Percentiles rank a stretch among this genome's conserved stretches.
phyloP scores from a whole-genome alignment of 495 filamentous ascomycete genomes.

The Neurospora tetraspora region DNA sequence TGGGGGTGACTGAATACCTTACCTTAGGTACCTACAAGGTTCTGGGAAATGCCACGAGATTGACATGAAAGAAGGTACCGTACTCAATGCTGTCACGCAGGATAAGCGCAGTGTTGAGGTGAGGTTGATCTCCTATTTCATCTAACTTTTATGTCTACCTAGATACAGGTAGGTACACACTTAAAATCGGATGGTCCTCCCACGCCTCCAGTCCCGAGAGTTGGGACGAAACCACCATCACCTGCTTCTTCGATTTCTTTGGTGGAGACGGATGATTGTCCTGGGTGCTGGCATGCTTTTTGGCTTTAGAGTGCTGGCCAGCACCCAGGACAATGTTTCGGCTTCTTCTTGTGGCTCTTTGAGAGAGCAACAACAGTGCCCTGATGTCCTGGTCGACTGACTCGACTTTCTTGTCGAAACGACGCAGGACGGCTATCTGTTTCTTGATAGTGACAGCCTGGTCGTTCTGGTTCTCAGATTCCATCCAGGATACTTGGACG shows the following conservation, averaged over 20 bases:
- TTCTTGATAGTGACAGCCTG: too few relatives aligned
- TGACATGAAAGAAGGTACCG: neutral
- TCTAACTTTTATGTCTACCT: neutral
- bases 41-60: neutral
- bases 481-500: slow-evolving; percentile 20
- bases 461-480: too few relatives aligned
- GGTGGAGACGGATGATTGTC: neutral
- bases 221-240: neutral
- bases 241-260: neutral
- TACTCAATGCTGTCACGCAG: neutral
- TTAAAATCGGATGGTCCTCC: neutral
- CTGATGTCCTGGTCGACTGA: too few relatives aligned
- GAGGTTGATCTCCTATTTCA: neutral
- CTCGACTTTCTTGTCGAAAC: too few relatives aligned
- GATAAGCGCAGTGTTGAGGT: neutral
- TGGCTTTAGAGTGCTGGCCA: neutral
- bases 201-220: neutral
- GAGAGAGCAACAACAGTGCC: neutral
- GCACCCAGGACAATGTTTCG: neutral
- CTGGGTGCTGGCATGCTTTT: neutral
- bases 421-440: too few relatives aligned
- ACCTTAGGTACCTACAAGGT: neutral
- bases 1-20: neutral
- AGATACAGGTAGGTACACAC: neutral
- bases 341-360: neutral